A percentile compares a stretch with the other conserved stretches of the same genome.
Conservation (phyloP, 768 basidiomycete species). For the Lyophyllum atratum region DNA sequence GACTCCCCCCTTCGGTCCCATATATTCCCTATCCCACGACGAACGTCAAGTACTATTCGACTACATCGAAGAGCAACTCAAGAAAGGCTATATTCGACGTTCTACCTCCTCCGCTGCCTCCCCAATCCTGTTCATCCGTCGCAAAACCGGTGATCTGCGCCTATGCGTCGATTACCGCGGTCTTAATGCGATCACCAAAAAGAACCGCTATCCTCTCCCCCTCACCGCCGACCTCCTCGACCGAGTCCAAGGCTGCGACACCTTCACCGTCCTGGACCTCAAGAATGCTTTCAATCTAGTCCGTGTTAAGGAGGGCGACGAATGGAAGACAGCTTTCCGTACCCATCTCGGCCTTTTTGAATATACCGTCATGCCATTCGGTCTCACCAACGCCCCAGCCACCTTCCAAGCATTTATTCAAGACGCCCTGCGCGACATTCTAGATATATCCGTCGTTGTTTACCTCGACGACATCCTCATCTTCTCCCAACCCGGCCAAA, state of each 20-base stretch:
- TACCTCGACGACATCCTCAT: conserved; percentile 25
- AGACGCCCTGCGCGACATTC: conserved; percentile 34
- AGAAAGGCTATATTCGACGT: too few species aligned
- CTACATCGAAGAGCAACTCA: too few species aligned
- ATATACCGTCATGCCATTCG: conserved; percentile 37
- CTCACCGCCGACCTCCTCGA: conserved; percentile 31
- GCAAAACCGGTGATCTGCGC: too few species aligned
- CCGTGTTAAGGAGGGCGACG: conserved; percentile 36
- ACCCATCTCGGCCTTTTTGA: conserved; percentile 39
- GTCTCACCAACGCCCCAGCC: conserved; percentile 39
- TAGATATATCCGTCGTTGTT: conserved; percentile 40
- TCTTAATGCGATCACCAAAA: too few species aligned
- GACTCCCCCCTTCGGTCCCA: conserved; percentile 30
- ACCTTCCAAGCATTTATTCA: conserved; percentile 45
- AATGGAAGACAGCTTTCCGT: conserved; percentile 46
- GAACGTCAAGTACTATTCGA: conserved; percentile 34
- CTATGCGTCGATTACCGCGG: too few species aligned
- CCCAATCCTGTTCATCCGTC: too few species aligned
- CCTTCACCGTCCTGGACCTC: too few species aligned
- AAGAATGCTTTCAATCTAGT: too few species aligned
- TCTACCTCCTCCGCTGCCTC: too few species aligned
- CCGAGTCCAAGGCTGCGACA: too few species aligned
- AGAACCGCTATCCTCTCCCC: conserved; percentile 30
- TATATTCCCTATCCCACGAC: conserved; percentile 32
- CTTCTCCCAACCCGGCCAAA: conserved; percentile 33